A percentile compares a stretch with the other conserved stretches of the same genome.
These are phyloP conservation scores for Spathaspora arborariae DNA, from an alignment of 805 yeast species.

Conservation along the genomic window DNA sequence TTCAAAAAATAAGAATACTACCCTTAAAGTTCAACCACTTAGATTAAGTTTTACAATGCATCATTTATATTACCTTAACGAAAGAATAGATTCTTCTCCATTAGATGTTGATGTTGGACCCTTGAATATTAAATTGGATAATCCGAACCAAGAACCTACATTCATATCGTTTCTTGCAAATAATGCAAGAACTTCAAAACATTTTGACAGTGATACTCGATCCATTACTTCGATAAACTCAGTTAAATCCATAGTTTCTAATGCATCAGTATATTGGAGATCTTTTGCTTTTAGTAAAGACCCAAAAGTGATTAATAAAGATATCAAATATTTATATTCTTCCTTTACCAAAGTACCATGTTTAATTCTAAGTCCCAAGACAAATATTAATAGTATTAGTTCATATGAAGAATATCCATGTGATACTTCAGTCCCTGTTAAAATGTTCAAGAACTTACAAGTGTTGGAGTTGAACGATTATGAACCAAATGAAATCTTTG, in stretches of 20 bases:
- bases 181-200: slow-evolving; percentile 43
- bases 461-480: slow-evolving; percentile 58
- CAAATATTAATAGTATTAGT: slow-evolving; percentile 52
- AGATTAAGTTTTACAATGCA: slow-evolving; percentile 58
- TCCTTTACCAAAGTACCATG: slow-evolving; percentile 67
- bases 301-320: slow-evolving; percentile 45
- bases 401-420: slow-evolving; percentile 70
- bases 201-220: slow-evolving; percentile 40
- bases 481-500: slow-evolving; percentile 62
- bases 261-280: slow-evolving; percentile 41
- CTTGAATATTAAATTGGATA: slow-evolving; percentile 54
- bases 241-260: slow-evolving; percentile 47
- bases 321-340: slow-evolving; percentile 53
- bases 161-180: slow-evolving; percentile 58
- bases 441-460: slow-evolving; percentile 56
- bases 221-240: slow-evolving; percentile 59
- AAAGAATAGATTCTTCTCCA: slow-evolving; percentile 48
- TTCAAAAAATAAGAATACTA: slow-evolving; percentile 31
- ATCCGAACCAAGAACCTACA: slow-evolving; percentile 50
- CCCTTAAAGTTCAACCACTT: slow-evolving; percentile 43
- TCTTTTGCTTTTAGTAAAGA: slow-evolving; percentile 33
- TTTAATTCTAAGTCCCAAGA: slow-evolving; percentile 55
- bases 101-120: slow-evolving; percentile 57
- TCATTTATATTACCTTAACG: slow-evolving; percentile 60
- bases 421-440: slow-evolving; percentile 65